Conservation (phyloP, 2,329 filamentous ascomycete species). For the Colletotrichum orbiculare region DNA sequence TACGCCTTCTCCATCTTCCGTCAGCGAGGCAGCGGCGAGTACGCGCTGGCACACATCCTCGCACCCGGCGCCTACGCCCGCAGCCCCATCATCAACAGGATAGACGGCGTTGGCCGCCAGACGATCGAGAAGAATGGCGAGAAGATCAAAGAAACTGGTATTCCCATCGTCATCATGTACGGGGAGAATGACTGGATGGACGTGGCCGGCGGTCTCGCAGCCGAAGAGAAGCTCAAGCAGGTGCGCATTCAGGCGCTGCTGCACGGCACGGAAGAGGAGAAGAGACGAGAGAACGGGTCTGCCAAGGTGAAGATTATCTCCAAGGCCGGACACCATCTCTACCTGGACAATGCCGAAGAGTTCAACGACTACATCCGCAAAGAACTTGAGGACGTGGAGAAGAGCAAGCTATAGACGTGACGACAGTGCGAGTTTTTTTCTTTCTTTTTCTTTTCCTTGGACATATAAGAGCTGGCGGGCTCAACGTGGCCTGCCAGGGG, state of each 20-base stretch:
- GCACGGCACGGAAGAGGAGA: constrained; percentile 74
- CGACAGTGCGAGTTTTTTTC: background rate
- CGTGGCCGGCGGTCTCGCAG: constrained; percentile 82
- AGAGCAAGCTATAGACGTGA: constrained; percentile 25
- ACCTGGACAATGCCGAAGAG: constrained; percentile 68
- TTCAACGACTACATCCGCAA: constrained; percentile 65
- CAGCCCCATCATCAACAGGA: constrained; percentile 85
- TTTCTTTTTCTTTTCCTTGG: background rate
- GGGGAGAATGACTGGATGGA: constrained; percentile 99
- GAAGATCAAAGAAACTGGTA: constrained; percentile 66
- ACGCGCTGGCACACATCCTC: constrained; percentile 90
- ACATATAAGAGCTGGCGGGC: background rate
- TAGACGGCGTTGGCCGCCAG: constrained; percentile 88
- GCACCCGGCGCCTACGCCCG: constrained; percentile 94
- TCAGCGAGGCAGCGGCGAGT: constrained; percentile 92
- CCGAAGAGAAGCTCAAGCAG: constrained; percentile 81
- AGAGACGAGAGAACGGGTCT: constrained; percentile 77
- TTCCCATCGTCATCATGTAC: constrained; percentile 93
- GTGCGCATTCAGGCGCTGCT: constrained; percentile 70
- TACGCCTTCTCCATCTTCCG: constrained; percentile 96
- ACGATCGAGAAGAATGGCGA: constrained; percentile 47
- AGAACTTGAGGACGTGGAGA: constrained; percentile 63
- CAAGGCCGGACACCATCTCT: constrained; percentile 69
- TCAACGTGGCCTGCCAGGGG: background rate
- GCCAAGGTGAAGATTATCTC: constrained; percentile 84